phyloP scores from a whole-genome alignment of 108 stramenopile species.

The Skeletonema grethae region DNA sequence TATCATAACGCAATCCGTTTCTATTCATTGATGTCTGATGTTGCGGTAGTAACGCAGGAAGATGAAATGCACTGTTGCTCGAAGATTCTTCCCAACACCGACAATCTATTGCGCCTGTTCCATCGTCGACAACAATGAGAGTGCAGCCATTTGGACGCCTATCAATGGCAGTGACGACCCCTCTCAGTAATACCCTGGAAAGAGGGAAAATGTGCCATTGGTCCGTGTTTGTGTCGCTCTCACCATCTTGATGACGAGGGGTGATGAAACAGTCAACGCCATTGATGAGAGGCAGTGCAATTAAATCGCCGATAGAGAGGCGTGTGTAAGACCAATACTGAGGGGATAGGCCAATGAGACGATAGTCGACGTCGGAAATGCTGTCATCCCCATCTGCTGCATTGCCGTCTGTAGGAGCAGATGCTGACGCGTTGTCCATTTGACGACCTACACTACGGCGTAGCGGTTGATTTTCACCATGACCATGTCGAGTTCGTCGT shows the following conservation, averaged over 20 bases:
- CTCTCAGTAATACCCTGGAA: constrained; percentile 67
- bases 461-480: too few species aligned
- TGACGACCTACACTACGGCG: neutral
- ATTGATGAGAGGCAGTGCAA: constrained; percentile 55
- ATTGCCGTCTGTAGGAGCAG: neutral
- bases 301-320: constrained; percentile 62
- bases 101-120: constrained; percentile 85
- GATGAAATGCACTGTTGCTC: constrained; percentile 18
- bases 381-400: neutral
- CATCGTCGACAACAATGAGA: constrained; percentile 80
- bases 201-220: constrained; percentile 55
- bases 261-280: constrained; percentile 67
- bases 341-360: constrained; percentile 71
- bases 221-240: neutral
- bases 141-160: constrained; percentile 54
- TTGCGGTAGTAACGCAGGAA: constrained; percentile 21
- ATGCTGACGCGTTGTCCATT: neutral
- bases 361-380: constrained; percentile 45
- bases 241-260: constrained; percentile 4
- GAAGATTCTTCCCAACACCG: constrained; percentile 48
- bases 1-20: constrained; percentile 14
- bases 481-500: too few species aligned
- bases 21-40: constrained; percentile 8
- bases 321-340: constrained; percentile 82
- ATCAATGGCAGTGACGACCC: constrained; percentile 59